These are phyloP conservation scores for Cyberlindnera mrakii DNA, from an alignment of 805 yeast species.

Conservation along the genomic window DNA sequence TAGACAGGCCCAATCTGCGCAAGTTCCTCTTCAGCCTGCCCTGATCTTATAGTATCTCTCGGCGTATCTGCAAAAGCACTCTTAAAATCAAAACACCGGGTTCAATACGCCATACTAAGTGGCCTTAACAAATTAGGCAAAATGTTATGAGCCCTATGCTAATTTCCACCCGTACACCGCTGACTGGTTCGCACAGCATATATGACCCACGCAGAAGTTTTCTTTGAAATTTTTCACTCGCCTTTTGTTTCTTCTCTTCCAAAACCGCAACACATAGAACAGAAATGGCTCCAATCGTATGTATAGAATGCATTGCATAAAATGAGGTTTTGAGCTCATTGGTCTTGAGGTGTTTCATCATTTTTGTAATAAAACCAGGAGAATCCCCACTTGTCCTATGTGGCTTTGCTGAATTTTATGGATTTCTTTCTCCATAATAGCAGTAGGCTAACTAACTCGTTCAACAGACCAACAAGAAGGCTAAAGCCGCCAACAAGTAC, in stretches of 20 bases:
- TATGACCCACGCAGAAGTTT: constrained; percentile 1
- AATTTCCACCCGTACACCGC: too few relatives aligned
- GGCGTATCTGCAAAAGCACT: too few relatives aligned
- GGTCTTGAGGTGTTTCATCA: constrained; percentile 14
- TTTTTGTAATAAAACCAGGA: constrained; percentile 16
- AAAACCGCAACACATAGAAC: neutral
- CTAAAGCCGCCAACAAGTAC: constrained; percentile 81
- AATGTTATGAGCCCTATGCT: too few relatives aligned
- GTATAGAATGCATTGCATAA: constrained; percentile 30
- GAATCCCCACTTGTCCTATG: neutral
- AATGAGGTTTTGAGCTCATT: neutral
- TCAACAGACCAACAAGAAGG: constrained; percentile 69
- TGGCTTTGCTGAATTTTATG: constrained; percentile 33
- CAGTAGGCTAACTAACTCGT: constrained; percentile 64
- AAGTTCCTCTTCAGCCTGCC: too few relatives aligned
- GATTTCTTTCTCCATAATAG: constrained; percentile 28
- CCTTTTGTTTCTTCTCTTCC: neutral
- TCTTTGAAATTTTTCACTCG: constrained; percentile 6
- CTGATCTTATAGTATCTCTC: too few relatives aligned
- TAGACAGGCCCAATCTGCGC: too few relatives aligned
- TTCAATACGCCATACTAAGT: too few relatives aligned
- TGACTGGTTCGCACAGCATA: constrained; percentile 1
- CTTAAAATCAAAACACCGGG: too few relatives aligned
- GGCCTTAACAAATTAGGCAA: too few relatives aligned
- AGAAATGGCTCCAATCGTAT: constrained; percentile 89